Evolutionary conservation across 2,329 filamentous ascomycete species (phyloP).

Genomic region (Aspergillus thermomutatus): DNA sequence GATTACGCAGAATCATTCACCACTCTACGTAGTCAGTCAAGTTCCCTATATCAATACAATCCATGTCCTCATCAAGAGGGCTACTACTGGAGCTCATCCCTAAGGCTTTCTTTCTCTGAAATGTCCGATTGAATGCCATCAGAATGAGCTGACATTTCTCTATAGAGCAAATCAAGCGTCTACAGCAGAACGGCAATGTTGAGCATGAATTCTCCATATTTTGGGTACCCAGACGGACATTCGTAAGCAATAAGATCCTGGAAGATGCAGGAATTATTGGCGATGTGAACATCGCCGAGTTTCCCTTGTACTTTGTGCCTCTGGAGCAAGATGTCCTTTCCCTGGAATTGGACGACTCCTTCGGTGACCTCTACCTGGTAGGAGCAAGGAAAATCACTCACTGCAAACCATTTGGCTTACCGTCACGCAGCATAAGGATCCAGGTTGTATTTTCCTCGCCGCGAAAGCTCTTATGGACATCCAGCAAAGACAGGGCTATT

Average conservation of each 20-base stretch:
- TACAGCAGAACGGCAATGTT: conserved; percentile 81
- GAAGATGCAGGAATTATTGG: conserved; percentile 92
- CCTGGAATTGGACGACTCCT: conserved; percentile 82
- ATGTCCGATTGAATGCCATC: conserved; percentile 48
- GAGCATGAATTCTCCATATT: conserved; percentile 97
- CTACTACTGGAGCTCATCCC: conserved; percentile 32
- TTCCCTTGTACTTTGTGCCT: conserved; percentile 85
- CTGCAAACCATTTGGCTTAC: neutral
- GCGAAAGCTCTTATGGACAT: conserved; percentile 92
- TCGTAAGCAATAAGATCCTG: conserved; percentile 85
- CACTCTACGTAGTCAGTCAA: conserved; percentile 57
- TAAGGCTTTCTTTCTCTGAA: conserved; percentile 41
- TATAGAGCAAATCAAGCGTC: conserved; percentile 82
- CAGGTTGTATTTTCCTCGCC: conserved; percentile 82
- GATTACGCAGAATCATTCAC: conserved; percentile 52
- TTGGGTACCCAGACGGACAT: conserved; percentile 88
- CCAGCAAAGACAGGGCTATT: conserved; percentile 86
- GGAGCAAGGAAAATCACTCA: conserved; percentile 11
- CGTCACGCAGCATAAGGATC: conserved; percentile 68
- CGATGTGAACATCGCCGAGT: conserved; percentile 83
- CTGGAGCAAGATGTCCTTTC: conserved; percentile 89
- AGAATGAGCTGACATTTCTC: conserved; percentile 56
- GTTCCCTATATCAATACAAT: conserved; percentile 48
- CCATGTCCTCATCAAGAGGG: neutral
- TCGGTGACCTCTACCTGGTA: conserved; percentile 80